Evolutionary conservation across 1,284 basidiomycete genomes (phyloP), one percentile per base, ranked within the genome.

Genomic region (Trametes polyzona): DNA sequence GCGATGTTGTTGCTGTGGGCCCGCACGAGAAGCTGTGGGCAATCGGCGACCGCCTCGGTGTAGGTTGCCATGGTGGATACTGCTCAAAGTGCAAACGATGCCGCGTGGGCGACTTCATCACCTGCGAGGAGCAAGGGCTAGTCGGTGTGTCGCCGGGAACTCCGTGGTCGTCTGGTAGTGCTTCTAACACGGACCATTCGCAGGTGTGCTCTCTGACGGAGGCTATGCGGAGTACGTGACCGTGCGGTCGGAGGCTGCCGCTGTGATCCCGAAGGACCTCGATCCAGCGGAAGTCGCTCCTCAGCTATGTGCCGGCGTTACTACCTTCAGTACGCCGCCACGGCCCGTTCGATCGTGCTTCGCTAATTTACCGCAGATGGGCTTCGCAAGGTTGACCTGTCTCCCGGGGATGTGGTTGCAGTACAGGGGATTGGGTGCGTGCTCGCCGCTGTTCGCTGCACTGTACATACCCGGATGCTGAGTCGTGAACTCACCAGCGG

Each of bases 221-320:
- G 76, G 74, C 9, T 72, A 74, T 47, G 73, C 71, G 32, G 71
- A 76, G 61, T 74, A 75, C 58, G 70, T 64, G 59, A 69, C 69
- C 4, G 65, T 73, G n/a, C 57, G 71, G 7, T 62, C 70, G 16
- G 72, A 77, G 30, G 74, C 75, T 0, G 58, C 75, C 30, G 67
- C 59, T 19, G 57, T 48, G 43, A 62, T 74, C 36, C 76, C 73
- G 7, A 63, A 57, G 29, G 72, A 68, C 33, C 64, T 72, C 17
- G 71, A 73, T 26, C 71, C 73, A 1, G 72, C 69, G n/a, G 68
- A 76, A 55, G 68, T 71, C 19, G 76, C 74, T 6, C 76, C 77
- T 14, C 62, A 78, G 3, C 65, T 77, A 53, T 79, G 74, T 55
- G 73, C 75, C 9, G 76, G 76, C 33, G 55, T 65, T 7, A 69